A percentile compares a stretch with the other conserved stretches of the same genome.
Evolutionary conservation across 805 yeast species (phyloP).

Genomic region (Ogataea sp.): DNA sequence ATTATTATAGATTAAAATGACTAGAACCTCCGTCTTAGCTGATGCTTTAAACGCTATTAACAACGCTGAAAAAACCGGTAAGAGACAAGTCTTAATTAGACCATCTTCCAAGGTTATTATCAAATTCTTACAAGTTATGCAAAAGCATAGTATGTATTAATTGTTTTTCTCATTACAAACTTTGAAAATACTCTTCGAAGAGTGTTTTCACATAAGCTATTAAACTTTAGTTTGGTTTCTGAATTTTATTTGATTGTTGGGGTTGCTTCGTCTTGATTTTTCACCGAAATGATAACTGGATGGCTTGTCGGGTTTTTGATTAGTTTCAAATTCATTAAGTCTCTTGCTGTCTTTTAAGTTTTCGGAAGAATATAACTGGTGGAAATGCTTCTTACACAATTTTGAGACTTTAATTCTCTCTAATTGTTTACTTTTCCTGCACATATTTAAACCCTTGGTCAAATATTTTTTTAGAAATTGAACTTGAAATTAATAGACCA

Average conservation of each 20-base stretch:
- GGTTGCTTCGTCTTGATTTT: too few relatives aligned
- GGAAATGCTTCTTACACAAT: conserved; percentile 67
- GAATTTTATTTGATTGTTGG: too few relatives aligned
- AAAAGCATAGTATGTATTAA: conserved; percentile 76
- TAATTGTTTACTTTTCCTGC: conserved; percentile 63
- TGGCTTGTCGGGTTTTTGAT: conserved; percentile 66
- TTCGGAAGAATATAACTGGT: conserved; percentile 70
- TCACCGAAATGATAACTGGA: conserved; percentile 98
- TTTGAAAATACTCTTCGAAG: too few relatives aligned
- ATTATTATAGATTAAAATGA: conserved; percentile 45
- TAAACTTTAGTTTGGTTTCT: neutral
- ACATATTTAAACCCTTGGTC: conserved; percentile 26
- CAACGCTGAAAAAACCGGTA: conserved; percentile 99
- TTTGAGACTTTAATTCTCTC: conserved; percentile 25
- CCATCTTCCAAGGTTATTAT: conserved; percentile 98
- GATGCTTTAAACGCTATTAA: conserved; percentile 97
- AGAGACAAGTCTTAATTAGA: conserved; percentile 97
- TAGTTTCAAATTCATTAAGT: conserved; percentile 31
- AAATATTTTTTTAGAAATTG: conserved; percentile 5
- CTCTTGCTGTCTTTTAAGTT: conserved; percentile 97
- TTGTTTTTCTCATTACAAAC: neutral
- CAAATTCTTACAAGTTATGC: conserved; percentile 96
- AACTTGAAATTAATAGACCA: conserved; percentile 45
- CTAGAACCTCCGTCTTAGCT: conserved; percentile 97
- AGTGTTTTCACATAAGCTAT: too few relatives aligned